These are phyloP conservation scores for Escallonia rubra DNA, from an alignment of 129 eudicot genomes.

Conservation along the genomic window DNA sequence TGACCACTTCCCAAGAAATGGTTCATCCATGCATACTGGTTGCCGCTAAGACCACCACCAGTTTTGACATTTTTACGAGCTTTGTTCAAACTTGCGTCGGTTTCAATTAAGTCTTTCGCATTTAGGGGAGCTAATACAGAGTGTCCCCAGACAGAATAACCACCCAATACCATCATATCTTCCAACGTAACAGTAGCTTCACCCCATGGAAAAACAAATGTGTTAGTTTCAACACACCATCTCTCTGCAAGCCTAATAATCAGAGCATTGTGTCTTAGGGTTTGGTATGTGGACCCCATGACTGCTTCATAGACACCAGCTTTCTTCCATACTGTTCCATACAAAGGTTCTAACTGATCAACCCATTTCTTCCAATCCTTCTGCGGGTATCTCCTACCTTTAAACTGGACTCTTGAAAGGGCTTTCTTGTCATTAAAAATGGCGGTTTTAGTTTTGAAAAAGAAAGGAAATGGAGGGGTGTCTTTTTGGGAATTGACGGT, in stretches of 20 bases:
- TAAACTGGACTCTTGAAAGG: background rate
- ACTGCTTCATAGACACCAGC: slow-evolving; percentile 24
- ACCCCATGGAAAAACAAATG: slow-evolving; percentile 47
- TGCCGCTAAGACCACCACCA: slow-evolving; percentile 3
- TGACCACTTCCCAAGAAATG: slow-evolving; percentile 25
- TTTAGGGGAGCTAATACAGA: background rate
- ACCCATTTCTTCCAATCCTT: slow-evolving; percentile 30
- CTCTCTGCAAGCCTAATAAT: slow-evolving; percentile 22
- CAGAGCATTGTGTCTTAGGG: slow-evolving; percentile 17
- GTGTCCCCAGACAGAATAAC: slow-evolving; percentile 30
- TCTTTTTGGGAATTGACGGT: background rate
- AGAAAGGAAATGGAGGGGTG: background rate
- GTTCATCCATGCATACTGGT: slow-evolving; percentile 22
- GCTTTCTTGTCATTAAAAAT: background rate
- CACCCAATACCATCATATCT: slow-evolving; percentile 41
- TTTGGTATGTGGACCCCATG: slow-evolving; percentile 18
- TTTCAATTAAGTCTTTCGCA: background rate
- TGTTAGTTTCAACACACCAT: slow-evolving; percentile 36
- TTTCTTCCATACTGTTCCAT: slow-evolving; percentile 16
- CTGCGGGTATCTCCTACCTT: slow-evolving; percentile 17
- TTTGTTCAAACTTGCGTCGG: background rate
- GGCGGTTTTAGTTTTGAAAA: background rate
- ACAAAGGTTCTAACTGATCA: slow-evolving; percentile 3
- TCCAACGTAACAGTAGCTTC: slow-evolving; percentile 44
- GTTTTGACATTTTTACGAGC: background rate